Evolutionary conservation across 805 yeast species (phyloP).

Genomic region (Starmerella bombicola): DNA sequence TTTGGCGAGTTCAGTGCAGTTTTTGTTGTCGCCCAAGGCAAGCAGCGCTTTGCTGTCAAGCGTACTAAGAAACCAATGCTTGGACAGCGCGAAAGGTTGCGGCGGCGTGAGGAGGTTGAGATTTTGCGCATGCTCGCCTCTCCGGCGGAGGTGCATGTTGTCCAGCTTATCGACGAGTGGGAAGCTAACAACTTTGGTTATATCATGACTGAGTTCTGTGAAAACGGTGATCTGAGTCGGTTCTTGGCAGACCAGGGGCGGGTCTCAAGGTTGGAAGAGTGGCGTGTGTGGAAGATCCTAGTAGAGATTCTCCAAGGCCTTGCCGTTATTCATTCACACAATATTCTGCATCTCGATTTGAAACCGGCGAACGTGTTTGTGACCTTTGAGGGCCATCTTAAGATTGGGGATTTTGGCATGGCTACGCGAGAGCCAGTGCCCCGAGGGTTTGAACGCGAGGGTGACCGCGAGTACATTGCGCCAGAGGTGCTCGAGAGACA

Average conservation of each 20-base stretch:
- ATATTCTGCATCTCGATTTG: conserved; percentile 75
- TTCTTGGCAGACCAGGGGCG: conserved; percentile 69
- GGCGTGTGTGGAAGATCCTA: conserved; percentile 94
- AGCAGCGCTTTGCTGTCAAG: conserved; percentile 64
- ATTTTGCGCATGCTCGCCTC: conserved; percentile 32
- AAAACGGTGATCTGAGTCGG: conserved; percentile 77
- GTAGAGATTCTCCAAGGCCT: conserved; percentile 70
- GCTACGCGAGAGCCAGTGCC: conserved; percentile 64
- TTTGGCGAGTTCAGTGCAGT: conserved; percentile 85
- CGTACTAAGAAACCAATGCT: conserved; percentile 51
- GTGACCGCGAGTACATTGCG: conserved; percentile 94
- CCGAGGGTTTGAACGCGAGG: conserved; percentile 71
- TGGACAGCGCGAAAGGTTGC: conserved; percentile 38
- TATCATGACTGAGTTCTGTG: conserved; percentile 91
- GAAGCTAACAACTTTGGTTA: conserved; percentile 58
- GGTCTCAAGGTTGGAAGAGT: conserved; percentile 73
- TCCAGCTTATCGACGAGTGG: conserved; percentile 77
- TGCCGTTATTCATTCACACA: conserved; percentile 61
- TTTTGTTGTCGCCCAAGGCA: conserved; percentile 43
- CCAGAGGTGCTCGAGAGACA: conserved; percentile 83
- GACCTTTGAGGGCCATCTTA: conserved; percentile 86
- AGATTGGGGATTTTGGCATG: conserved; percentile 94
- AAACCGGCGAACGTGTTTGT: conserved; percentile 92
- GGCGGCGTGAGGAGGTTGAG: conserved; percentile 65
- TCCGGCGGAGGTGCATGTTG: conserved; percentile 36